Evolutionary conservation across 257 asterid genomes (phyloP).

Genomic region (Nicotiana obtusifolia): DNA sequence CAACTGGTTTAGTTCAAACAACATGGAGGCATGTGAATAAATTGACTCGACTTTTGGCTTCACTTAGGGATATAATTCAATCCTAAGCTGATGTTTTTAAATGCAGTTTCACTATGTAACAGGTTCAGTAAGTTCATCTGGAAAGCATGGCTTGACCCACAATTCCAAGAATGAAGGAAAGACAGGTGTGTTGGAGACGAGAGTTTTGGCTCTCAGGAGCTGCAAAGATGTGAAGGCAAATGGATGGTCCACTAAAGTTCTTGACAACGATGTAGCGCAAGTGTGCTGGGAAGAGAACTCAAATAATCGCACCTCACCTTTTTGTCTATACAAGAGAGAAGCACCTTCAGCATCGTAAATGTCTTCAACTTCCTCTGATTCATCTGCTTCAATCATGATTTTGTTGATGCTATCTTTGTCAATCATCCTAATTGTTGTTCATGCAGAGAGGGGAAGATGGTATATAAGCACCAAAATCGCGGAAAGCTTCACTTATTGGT

Average conservation of each 20-base stretch:
- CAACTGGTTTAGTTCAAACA: conserved; percentile 76
- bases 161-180: conserved; percentile 12
- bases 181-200: conserved; percentile 14
- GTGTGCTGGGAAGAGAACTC: conserved; percentile 68
- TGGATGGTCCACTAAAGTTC: conserved; percentile 59
- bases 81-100: conserved; percentile 2
- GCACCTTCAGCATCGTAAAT: conserved; percentile 45
- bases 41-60: background rate
- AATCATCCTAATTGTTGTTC: conserved; percentile 11
- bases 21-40: conserved; percentile 61
- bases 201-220: conserved; percentile 48
- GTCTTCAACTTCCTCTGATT: conserved; percentile 18
- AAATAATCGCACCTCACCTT: conserved; percentile 26
- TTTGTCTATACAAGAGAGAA: conserved; percentile 66
- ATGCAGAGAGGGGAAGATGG: conserved; percentile 48
- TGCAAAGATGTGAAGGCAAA: conserved; percentile 51
- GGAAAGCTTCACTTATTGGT: conserved; percentile 50
- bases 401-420: background rate
- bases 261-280: conserved; percentile 45
- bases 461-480: conserved; percentile 15
- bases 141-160: conserved; percentile 7
- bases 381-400: background rate
- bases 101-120: conserved; percentile 60
- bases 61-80: conserved; percentile 7
- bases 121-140: conserved; percentile 17